Base-by-base conservation (phyloP, 805 yeast genomes). In the Metschnikowia aberdeeniae region DNA sequence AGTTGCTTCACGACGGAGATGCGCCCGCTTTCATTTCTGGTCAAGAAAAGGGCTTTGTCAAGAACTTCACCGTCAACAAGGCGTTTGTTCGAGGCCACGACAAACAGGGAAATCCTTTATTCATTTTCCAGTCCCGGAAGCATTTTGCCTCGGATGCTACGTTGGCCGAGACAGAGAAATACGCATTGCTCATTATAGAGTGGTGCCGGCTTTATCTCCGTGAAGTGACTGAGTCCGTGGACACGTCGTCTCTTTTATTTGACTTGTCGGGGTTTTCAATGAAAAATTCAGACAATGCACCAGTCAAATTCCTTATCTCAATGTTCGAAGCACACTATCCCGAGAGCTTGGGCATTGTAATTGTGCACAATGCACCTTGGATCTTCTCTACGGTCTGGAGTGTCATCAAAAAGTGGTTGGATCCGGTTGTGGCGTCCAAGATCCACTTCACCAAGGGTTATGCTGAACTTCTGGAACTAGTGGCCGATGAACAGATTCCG, bases 261-360 rank as follows among this genome's bases (percentile, higher is more conserved):
- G 99, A 93, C 62, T 70, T 93, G 58, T 73, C 86, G 10, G 96
- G 84, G 4, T 93, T 93, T 61, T 78, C 95, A 6, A 78, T 89
- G 73, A 77, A 89, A 48, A 93, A 92, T 63, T 93, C 95, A 86
- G 99, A 93, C 68, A 89, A 89, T 60, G 75, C 79, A 3, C 89
- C 97, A 4, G 95, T 93, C 48, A 90, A 90, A 67, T 92, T 87
- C 66, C 78, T 93, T 67, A 84, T 90, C 49, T 78, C 81, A 44
- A 85, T 90, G 49, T 89, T 93, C 64, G 98, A 93, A 72, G 95
- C 96, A 0, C 96, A 92, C 62, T 93, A 92, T 63, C 99, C 99
- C 1, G 99, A 93, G 67, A 84, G 88, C 34, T 75, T 93, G 49
- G 97, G 96, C 13, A 79, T 78, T 45, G 70, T 93, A 43, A 77